Evolutionary conservation across 2,329 filamentous ascomycete species (phyloP).

Genomic region (Alternaria ethzedia): DNA sequence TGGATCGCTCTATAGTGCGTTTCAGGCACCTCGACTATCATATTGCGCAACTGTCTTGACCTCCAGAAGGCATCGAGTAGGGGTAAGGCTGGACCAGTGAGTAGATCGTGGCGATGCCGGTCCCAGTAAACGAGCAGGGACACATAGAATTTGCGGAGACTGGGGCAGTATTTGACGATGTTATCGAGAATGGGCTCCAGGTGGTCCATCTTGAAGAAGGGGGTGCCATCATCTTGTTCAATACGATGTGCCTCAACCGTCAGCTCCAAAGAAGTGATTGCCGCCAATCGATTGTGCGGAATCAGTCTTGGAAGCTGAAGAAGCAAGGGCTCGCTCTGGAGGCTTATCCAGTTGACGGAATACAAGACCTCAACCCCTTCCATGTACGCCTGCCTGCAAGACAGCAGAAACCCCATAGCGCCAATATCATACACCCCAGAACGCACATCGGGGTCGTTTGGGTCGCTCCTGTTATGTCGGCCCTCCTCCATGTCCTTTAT

Average conservation of each 20-base stretch:
- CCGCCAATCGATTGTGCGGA: slow-evolving; percentile 5
- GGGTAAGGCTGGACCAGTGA: slow-evolving; percentile 1
- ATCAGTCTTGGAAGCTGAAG: slow-evolving; percentile 12
- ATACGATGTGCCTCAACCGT: neutral
- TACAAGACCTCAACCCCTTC: slow-evolving; percentile 18
- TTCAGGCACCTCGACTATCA: slow-evolving; percentile 11
- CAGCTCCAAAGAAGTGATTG: slow-evolving; percentile 9
- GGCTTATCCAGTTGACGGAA: slow-evolving; percentile 10
- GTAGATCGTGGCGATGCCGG: neutral
- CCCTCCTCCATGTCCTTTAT: neutral
- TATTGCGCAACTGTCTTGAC: slow-evolving; percentile 6
- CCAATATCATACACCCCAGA: neutral
- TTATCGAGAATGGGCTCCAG: slow-evolving; percentile 14
- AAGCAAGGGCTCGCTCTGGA: slow-evolving; percentile 12
- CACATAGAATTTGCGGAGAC: slow-evolving; percentile 3
- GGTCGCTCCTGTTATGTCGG: neutral
- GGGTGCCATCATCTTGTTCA: neutral
- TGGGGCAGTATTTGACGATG: slow-evolving; percentile 4
- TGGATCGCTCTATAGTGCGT: neutral
- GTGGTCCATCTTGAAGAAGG: neutral
- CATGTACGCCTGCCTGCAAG: slow-evolving; percentile 16
- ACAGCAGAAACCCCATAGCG: slow-evolving; percentile 15
- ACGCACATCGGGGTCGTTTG: neutral
- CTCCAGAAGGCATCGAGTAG: slow-evolving; percentile 4
- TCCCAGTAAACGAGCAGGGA: neutral